phyloP scores from a whole-genome alignment of 2,329 filamentous ascomycete genomes.

The Curvularia sp. region DNA sequence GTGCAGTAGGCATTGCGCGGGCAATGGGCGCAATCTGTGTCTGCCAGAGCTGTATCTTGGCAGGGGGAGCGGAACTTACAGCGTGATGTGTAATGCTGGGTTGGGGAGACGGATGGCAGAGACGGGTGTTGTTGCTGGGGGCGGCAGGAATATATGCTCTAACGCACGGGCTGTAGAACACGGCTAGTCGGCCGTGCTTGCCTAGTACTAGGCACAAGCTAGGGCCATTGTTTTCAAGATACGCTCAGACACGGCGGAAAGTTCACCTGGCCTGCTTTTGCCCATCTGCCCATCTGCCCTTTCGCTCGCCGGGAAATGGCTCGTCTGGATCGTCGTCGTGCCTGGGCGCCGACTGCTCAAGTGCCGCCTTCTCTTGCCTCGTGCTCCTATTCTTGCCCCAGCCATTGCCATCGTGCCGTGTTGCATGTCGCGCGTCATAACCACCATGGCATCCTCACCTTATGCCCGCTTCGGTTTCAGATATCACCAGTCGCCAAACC shows the following conservation, averaged over 20 bases:
- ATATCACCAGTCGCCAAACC: slow-evolving; percentile 21
- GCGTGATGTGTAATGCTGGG: slow-evolving; percentile 25
- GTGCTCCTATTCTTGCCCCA: not conserved
- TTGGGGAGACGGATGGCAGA: slow-evolving; percentile 18
- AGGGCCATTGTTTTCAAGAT: slow-evolving; percentile 29
- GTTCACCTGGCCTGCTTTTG: slow-evolving; percentile 8
- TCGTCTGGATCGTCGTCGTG: slow-evolving; percentile 20
- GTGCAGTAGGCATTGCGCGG: slow-evolving; percentile 9
- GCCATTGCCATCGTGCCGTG: slow-evolving; percentile 4
- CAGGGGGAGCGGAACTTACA: slow-evolving; percentile 21
- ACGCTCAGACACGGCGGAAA: slow-evolving; percentile 34
- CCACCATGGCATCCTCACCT: not conserved
- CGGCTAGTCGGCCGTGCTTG: slow-evolving; percentile 23
- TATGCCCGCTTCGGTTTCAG: slow-evolving; percentile 26
- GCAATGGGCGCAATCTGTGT: slow-evolving; percentile 18
- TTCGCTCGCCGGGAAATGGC: slow-evolving; percentile 26
- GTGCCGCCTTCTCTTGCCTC: not conserved
- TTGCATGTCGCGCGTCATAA: not conserved
- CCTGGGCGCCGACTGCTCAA: slow-evolving; percentile 10
- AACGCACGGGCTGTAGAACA: slow-evolving; percentile 26
- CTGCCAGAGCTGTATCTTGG: not conserved
- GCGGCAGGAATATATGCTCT: slow-evolving; percentile 27
- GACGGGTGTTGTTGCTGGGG: slow-evolving; percentile 25
- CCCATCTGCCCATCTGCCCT: slow-evolving; percentile 6
- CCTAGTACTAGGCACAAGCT: slow-evolving; percentile 20